Evolutionary conservation across 148 eudicot species (phyloP), one percentile per base, ranked within the genome.

Genomic region (Hydrangea macrophylla): DNA sequence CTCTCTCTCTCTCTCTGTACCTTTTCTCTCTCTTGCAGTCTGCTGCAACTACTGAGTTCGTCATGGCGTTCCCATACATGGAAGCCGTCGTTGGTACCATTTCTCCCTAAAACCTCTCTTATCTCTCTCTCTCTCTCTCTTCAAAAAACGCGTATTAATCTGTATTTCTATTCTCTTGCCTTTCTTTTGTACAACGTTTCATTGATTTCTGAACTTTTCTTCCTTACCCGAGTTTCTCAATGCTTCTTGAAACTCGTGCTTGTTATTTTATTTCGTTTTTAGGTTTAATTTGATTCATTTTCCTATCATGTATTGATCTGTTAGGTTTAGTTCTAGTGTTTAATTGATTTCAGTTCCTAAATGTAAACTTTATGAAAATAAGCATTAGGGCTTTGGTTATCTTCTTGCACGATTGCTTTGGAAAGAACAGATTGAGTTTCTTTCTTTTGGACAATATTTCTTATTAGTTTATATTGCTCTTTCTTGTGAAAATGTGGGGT

Each of bases 51-150:
- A 22, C 30, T 28, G 55, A 58, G 22, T 54, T 69, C 18, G 54
- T 79, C 78, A 92, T 92, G 98, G 96, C 90, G 79, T 90, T 92
- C 68, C 98, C 96, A 15, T 92, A 86, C 77, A 79, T 92, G 75
- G 98, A 92, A 77, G 94, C 98, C 22, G 98, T 90, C 28, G 84
- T 92, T 27, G 89, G 98, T 92, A 86, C 25, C 22, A n/a, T 51
- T 61, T 33, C 66, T 68, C 26, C n/a, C 62, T 68, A 1, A 7
- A 6, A 44, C 23, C 37, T 33, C 68, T 36, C 18, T 23, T 56
- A 2, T 64, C 20, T 70, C 11, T 35, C n/a, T 50, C 7, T 67
- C 10, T 50, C n/a, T n/a, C n/a, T n/a, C n/a, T n/a, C n/a, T n/a
- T n/a, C n/a, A n/a, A n/a, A n/a, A n/a, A n/a, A n/a, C n/a, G n/a